Conservation (phyloP, 192 early-diverging fungal species). For the Paraglomus occultum region DNA sequence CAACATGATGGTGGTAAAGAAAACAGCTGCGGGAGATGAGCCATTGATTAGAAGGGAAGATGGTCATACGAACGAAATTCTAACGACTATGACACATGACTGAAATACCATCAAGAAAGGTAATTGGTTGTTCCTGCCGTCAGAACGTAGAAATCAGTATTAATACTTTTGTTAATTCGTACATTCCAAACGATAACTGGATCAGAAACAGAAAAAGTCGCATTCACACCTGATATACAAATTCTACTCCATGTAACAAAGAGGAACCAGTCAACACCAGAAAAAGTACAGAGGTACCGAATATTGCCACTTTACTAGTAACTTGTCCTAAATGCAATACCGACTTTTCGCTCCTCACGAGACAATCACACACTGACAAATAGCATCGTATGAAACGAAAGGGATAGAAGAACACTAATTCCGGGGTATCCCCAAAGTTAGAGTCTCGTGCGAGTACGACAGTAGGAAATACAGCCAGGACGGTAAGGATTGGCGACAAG, state of each 20-base stretch:
- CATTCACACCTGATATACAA: slow-evolving; percentile 20
- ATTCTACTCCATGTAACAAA: slow-evolving; percentile 28
- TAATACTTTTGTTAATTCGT: slow-evolving; percentile 1
- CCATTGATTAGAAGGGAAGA: too few species aligned
- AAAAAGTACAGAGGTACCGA: slow-evolving; percentile 19
- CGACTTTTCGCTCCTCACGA: slow-evolving; percentile 29
- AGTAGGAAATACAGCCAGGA: slow-evolving; percentile 11
- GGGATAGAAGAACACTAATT: slow-evolving; percentile 29
- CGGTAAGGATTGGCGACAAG: slow-evolving; percentile 16
- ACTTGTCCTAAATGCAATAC: slow-evolving; percentile 25
- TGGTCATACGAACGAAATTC: too few species aligned
- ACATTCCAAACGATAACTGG: background rate
- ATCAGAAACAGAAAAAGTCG: background rate
- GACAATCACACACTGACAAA: slow-evolving; percentile 27
- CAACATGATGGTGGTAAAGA: slow-evolving; percentile 33
- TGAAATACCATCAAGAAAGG: slow-evolving; percentile 26
- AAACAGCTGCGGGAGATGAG: slow-evolving; percentile 11
- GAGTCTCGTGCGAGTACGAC: background rate
- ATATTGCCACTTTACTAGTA: slow-evolving; percentile 24
- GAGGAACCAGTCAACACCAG: slow-evolving; percentile 25
- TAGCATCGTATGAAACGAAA: slow-evolving; percentile 28
- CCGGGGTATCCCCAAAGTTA: slow-evolving; percentile 10
- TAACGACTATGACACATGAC: background rate
- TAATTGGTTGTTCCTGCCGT: background rate
- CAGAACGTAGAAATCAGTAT: background rate